phyloP scores from a whole-genome alignment of 2,329 filamentous ascomycete genomes.

The Diaporthe sp. region DNA sequence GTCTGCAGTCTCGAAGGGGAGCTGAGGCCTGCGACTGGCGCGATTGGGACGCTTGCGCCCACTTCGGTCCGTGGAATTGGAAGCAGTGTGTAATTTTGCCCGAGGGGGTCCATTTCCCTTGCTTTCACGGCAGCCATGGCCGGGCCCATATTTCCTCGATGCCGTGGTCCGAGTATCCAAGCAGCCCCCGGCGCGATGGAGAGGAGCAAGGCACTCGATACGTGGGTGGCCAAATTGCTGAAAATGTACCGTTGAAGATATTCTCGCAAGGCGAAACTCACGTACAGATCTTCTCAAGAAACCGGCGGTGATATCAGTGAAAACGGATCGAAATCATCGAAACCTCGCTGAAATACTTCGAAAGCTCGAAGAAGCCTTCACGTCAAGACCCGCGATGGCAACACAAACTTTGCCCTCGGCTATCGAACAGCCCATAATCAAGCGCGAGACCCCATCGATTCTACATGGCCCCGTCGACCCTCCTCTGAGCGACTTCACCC shows the following conservation, averaged over 20 bases:
- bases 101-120: background rate
- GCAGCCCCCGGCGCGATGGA: constrained; percentile 33
- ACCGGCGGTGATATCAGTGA: background rate
- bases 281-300: background rate
- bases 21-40: background rate
- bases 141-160: constrained; percentile 17
- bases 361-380: constrained; percentile 35
- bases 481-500: constrained; percentile 78
- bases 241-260: background rate
- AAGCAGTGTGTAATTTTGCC: constrained; percentile 2
- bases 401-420: constrained; percentile 28
- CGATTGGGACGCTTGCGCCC: background rate
- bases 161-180: constrained; percentile 27
- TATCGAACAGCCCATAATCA: constrained; percentile 28
- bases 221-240: background rate
- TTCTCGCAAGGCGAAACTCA: background rate
- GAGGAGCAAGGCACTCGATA: background rate
- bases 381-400: constrained; percentile 24
- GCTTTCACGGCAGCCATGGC: constrained; percentile 14
- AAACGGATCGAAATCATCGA: constrained; percentile 28
- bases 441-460: constrained; percentile 65
- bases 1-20: background rate
- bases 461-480: constrained; percentile 79
- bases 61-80: background rate
- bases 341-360: constrained; percentile 22